A percentile compares a stretch with the other conserved stretches of the same genome.
Evolutionary conservation across 179 eudicot genomes (phyloP).

Genomic region (Camellia oleifera): DNA sequence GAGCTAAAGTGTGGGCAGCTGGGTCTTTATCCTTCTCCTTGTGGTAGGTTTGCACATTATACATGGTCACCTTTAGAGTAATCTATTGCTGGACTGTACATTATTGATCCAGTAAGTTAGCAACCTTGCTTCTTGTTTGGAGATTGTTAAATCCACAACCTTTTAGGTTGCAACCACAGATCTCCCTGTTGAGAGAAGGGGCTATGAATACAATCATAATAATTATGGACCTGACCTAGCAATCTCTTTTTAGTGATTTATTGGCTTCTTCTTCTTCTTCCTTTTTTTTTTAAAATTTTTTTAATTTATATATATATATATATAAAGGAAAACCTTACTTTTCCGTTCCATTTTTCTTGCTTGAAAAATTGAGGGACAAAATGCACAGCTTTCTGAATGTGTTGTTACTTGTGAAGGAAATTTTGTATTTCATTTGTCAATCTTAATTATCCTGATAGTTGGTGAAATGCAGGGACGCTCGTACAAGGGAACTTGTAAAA

Average conservation of each 20-base stretch:
- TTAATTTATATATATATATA: neutral
- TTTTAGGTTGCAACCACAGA: neutral
- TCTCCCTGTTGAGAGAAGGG: neutral
- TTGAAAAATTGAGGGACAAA: neutral
- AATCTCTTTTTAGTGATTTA: neutral
- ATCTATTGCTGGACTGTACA: neutral
- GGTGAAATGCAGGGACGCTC: conserved; percentile 79
- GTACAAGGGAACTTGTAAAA: conserved; percentile 85
- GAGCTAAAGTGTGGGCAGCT: conserved; percentile 88
- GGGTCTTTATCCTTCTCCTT: conserved; percentile 79
- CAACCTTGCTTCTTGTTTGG: neutral
- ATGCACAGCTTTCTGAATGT: neutral
- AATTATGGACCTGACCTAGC: neutral
- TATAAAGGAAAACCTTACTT: too few relatives aligned
- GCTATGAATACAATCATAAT: neutral
- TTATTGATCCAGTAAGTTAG: neutral
- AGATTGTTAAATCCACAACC: conserved; percentile 1
- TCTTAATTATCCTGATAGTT: conserved; percentile 14
- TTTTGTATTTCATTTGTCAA: neutral
- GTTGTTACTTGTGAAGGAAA: conserved; percentile 6
- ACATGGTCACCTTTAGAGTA: neutral
- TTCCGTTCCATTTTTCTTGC: neutral
- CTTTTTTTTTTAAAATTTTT: neutral
- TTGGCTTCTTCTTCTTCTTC: neutral
- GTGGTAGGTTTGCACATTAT: conserved; percentile 51